phyloP scores from a whole-genome alignment of 1,284 basidiomycete genomes.

The Leccinum fuscescens region DNA sequence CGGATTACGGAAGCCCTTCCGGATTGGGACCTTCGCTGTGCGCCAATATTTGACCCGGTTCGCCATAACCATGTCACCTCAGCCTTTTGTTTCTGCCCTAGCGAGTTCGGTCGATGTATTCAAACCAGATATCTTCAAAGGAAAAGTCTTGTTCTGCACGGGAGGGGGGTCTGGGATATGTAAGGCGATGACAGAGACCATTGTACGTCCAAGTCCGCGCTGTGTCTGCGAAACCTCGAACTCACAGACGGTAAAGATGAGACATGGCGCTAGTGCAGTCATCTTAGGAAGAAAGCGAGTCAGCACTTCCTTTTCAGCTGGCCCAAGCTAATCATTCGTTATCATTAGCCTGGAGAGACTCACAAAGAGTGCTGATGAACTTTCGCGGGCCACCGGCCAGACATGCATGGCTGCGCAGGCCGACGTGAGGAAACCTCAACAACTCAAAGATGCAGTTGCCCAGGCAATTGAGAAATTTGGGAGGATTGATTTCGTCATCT shows the following conservation, averaged over 20 bases:
- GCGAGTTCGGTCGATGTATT: conserved; percentile 64
- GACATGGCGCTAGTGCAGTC: conserved; percentile 77
- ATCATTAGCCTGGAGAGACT: conserved; percentile 70
- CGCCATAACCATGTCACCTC: conserved; percentile 12
- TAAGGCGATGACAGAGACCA: conserved; percentile 79
- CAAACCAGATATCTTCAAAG: conserved; percentile 80
- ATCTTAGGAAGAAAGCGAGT: conserved; percentile 88
- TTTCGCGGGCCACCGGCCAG: conserved; percentile 68
- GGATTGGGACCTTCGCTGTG: too few species aligned
- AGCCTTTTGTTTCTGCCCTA: conserved; percentile 38
- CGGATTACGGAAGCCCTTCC: too few species aligned
- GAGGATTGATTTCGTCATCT: conserved; percentile 71
- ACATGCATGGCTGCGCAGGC: conserved; percentile 17
- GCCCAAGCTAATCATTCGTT: background rate
- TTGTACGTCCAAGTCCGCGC: conserved; percentile 46
- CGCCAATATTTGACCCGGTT: background rate
- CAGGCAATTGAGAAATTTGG: conserved; percentile 79
- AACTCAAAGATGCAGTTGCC: conserved; percentile 35
- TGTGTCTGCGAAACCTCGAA: background rate
- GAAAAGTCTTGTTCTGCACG: conserved; percentile 93
- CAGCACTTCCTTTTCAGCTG: background rate
- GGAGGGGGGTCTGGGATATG: conserved; percentile 92
- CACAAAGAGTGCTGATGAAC: conserved; percentile 65
- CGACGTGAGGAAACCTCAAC: background rate
- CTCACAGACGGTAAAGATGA: conserved; percentile 55